Percentiles rank a stretch among this genome's conserved stretches.
Conservation (phyloP, 192 early-diverging fungal genomes). For the Coemansia sp. region DNA sequence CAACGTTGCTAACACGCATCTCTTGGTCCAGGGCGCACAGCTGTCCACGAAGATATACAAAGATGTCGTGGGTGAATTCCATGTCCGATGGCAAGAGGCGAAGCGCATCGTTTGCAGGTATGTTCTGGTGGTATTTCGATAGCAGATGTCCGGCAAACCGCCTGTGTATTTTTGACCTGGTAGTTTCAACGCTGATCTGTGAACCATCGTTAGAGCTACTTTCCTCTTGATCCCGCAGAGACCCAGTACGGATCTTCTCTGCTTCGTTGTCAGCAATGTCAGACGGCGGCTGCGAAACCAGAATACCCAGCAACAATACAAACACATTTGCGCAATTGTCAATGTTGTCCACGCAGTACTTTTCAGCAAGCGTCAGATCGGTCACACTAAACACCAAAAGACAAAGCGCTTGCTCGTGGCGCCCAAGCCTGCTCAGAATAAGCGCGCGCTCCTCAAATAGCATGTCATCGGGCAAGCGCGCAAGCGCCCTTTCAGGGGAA, state of each 20-base stretch:
- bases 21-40: constrained; percentile 52
- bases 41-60: constrained; percentile 57
- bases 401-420: constrained; percentile 82
- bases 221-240: not conserved
- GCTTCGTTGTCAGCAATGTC: constrained; percentile 42
- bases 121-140: constrained; percentile 30
- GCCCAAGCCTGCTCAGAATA: constrained; percentile 76
- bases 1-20: constrained; percentile 35
- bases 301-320: constrained; percentile 39
- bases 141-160: constrained; percentile 44
- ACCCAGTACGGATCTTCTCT: constrained; percentile 8
- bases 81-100: constrained; percentile 50
- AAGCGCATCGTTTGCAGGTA: constrained; percentile 38
- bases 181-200: constrained; percentile 7
- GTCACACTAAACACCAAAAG: constrained; percentile 80
- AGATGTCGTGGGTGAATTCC: constrained; percentile 44
- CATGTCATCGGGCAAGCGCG: constrained; percentile 72
- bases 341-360: constrained; percentile 62
- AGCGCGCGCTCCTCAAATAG: constrained; percentile 82
- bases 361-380: constrained; percentile 57
- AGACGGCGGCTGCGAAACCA: constrained; percentile 30
- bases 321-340: constrained; percentile 25
- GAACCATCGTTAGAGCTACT: not conserved
- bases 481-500: constrained; percentile 72
- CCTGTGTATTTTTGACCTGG: constrained; percentile 25